phyloP scores from a whole-genome alignment of 345 rosid genomes.

The Boechera stricta region DNA sequence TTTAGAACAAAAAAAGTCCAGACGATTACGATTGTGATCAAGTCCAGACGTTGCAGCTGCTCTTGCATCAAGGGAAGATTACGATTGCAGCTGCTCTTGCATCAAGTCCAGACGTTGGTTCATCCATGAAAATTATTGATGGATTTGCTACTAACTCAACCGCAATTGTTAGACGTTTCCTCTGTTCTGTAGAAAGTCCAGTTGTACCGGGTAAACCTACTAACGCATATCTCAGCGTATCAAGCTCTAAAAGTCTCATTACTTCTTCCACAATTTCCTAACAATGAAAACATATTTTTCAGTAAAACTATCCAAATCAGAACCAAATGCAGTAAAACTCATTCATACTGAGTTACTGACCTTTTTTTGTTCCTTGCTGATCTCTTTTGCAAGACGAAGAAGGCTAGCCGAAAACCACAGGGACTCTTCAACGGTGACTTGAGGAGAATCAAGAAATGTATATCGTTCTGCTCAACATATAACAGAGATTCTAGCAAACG shows the following conservation, averaged over 20 bases:
- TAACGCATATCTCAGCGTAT: constrained; percentile 66
- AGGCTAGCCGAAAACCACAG: constrained; percentile 84
- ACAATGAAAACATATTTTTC: not conserved
- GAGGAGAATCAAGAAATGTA: constrained; percentile 75
- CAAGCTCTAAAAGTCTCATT: constrained; percentile 88
- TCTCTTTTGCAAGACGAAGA: constrained; percentile 75
- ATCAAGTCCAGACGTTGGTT: constrained; percentile 97
- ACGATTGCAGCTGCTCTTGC: constrained; percentile 98
- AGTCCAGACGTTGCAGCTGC: too few relatives aligned
- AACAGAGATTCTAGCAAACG: constrained; percentile 87
- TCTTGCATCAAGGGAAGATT: too few relatives aligned
- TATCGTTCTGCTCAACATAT: constrained; percentile 95
- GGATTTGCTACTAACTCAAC: constrained; percentile 98
- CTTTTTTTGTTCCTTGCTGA: constrained; percentile 60
- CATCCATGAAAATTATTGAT: constrained; percentile 94
- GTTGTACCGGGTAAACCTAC: constrained; percentile 88
- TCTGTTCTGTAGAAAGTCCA: constrained; percentile 92
- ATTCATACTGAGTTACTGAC: constrained; percentile 43
- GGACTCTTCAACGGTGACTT: constrained; percentile 92
- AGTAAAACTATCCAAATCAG: constrained; percentile 17
- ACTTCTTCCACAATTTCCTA: constrained; percentile 97
- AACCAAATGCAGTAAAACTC: constrained; percentile 25
- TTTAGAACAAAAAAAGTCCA: too few relatives aligned
- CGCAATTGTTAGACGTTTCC: constrained; percentile 91
- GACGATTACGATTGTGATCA: too few relatives aligned